Conservation (phyloP, 345 rosid genomes). For the rapeseed (Brassica napus) region DNA sequence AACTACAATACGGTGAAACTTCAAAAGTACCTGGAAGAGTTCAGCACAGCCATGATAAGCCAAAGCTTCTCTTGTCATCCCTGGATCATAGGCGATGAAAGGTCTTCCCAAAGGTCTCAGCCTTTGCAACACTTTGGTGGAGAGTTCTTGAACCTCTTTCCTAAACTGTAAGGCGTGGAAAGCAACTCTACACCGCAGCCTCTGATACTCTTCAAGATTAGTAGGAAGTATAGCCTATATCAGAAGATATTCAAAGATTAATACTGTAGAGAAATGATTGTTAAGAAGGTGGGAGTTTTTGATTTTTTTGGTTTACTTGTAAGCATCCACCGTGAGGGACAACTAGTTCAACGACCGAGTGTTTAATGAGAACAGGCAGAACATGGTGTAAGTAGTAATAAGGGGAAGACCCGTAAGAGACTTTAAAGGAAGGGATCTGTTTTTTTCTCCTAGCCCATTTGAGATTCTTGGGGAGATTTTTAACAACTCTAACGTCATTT, state of each 20-base stretch:
- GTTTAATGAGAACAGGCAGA: slow-evolving; percentile 82
- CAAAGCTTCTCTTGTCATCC: slow-evolving; percentile 93
- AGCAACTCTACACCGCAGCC: slow-evolving; percentile 90
- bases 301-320: slow-evolving; percentile 49
- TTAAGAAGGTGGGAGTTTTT: neutral
- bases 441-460: slow-evolving; percentile 85
- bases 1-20: neutral
- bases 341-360: slow-evolving; percentile 87
- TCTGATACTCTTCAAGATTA: slow-evolving; percentile 85
- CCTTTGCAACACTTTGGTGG: slow-evolving; percentile 79
- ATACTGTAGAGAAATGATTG: neutral
- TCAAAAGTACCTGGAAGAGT: slow-evolving; percentile 87
- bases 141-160: slow-evolving; percentile 85
- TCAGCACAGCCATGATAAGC: slow-evolving; percentile 97
- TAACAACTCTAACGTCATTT: slow-evolving; percentile 73
- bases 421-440: slow-evolving; percentile 85
- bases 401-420: slow-evolving; percentile 75
- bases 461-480: slow-evolving; percentile 91
- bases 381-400: slow-evolving; percentile 83
- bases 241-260: neutral
- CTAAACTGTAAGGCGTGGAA: slow-evolving; percentile 84
- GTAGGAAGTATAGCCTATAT: slow-evolving; percentile 78
- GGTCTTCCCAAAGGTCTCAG: slow-evolving; percentile 82
- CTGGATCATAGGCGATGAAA: slow-evolving; percentile 95
- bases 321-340: slow-evolving; percentile 91